Evolutionary conservation across 1,284 basidiomycete species (phyloP).

Genomic region (Fistulina hepatica): DNA sequence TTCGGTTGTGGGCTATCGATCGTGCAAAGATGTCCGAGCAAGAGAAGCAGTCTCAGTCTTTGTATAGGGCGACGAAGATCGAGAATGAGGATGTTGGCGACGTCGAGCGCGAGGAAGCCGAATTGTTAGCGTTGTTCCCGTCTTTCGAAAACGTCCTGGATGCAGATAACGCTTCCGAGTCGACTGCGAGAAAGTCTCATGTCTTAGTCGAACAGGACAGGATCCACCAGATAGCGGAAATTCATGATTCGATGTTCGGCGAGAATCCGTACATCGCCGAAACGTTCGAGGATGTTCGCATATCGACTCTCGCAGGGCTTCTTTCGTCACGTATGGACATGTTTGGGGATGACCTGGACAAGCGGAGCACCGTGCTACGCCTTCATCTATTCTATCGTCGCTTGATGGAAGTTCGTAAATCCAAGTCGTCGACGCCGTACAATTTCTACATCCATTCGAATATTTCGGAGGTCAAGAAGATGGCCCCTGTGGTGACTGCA

Average conservation of each 20-base stretch:
- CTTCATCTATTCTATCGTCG: conserved; percentile 34
- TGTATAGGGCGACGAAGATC: conserved; percentile 68
- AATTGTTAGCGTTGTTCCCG: conserved; percentile 77
- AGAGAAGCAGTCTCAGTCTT: conserved; percentile 55
- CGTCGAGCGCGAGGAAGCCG: conserved; percentile 68
- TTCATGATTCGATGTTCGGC: conserved; percentile 31
- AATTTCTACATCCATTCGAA: conserved; percentile 81
- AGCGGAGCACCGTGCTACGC: conserved; percentile 36
- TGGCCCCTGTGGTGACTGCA: conserved; percentile 37
- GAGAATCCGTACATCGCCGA: conserved; percentile 2
- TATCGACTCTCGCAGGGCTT: conserved; percentile 21
- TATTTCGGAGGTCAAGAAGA: conserved; percentile 57
- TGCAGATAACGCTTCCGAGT: no score
- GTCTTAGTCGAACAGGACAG: neutral
- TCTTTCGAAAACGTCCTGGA: conserved; percentile 62
- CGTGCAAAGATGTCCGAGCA: conserved; percentile 58
- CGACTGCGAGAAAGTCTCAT: no score
- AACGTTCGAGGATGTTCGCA: conserved; percentile 22
- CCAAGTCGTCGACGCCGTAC: conserved; percentile 23
- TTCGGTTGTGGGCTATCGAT: conserved; percentile 78
- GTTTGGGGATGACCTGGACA: conserved; percentile 38
- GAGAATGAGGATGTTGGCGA: conserved; percentile 57
- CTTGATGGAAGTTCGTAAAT: conserved; percentile 19
- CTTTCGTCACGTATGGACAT: conserved; percentile 21
- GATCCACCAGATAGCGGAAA: conserved; percentile 23